Base-by-base conservation (phyloP, 2,329 filamentous ascomycete species). In the Hypocrella siamensis region DNA sequence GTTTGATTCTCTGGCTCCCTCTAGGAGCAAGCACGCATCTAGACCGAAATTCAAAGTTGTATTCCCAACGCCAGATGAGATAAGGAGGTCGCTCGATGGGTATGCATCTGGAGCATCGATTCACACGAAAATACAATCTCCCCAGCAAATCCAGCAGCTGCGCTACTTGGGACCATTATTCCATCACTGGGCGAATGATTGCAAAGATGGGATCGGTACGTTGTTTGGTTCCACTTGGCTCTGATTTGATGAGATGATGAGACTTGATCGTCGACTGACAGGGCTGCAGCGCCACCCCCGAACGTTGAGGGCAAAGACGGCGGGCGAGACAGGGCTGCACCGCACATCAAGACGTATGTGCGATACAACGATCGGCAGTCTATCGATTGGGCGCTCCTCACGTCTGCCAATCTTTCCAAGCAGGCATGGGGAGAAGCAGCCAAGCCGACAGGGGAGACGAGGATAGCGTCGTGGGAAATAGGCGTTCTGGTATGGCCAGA, bases 331-430 rank as follows among this genome's bases (percentile, higher is more conserved):
- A 64, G 72, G 19, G 84, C 83, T 14, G 82, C 83, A 1, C 85
- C 85, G 0, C 85, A 93, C 43, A 80, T 93, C 48, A 93, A 93
- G 51, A 93, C 84, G 0, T 93, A 90, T 45, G 74, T 86, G 28
- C 71, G 80, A 4, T 85, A 66, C 41, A 54, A 58, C 32, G 41
- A 50, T n/a, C 46, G 57, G 14, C 48, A 44, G 2, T 52, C 55
- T 0, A 75, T 92, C 25, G 80, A 90, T 46, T 93, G 85, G 86
- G 83, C 81, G 2, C 62, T 93, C 40, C 51, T 92, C 3, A 92
- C 83, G 0, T 90, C 81, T n/a, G 84, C 85, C n/a, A 93, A 93
- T 42, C 52, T 93, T 3, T 90, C 81, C 2, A 88, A 77, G 38
- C 84, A 93, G 53, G 85, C 85, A 0, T 93, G 85, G 86, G 85